Base-by-base conservation (phyloP, 768 basidiomycete genomes). In the Termitomyces sp. region DNA sequence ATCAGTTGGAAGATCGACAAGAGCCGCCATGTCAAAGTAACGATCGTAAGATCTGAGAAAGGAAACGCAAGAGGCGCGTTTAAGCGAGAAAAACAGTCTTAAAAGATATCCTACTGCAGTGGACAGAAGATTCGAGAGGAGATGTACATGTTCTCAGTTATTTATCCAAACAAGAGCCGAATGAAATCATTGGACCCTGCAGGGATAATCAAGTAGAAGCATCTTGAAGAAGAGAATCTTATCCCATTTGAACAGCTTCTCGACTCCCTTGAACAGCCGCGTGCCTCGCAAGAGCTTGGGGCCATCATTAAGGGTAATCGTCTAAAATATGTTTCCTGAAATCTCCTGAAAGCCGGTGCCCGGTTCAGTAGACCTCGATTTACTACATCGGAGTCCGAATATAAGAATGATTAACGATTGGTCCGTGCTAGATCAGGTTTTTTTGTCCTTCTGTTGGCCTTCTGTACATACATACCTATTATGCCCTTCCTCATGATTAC, bases 1-100 rank as follows among this genome's bases (percentile, higher is more conserved):
- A 57, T 86, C 83, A 38, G 72, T 66, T 3, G 84, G 82, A 1
- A 85, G 71, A 26, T 64, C 54, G 48, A 62, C 46, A 23, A 65
- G 54, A 26, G 50, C 48, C 12, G 55, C 19, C 59, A 61, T 61
- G 21, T 30, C 40, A 40, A 15, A 30, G 52, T 19, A 11, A 37
- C 33, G 35, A 14, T 43, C 30, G 10, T 35, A n/a, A 30, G 19
- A 37, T 40, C 26, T 14, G 35, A 33, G 21, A 26, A 38, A 8
- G 35, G 17, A n/a, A 50, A 26, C 17, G 15, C 2, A 3, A 12
- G 30, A 5, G 46, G 14, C 8, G 11, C 31, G 33, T 44, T 37
- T 15, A 21, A 15, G 9, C 15, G 17, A 45, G 10, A 40, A 35
- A 26, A 23, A 11, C 35, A 41, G 37, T 17, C 23, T 37, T 42